These are phyloP conservation scores for Malus hybrid DNA, from an alignment of 331 rosid genomes.

Conservation along the genomic window DNA sequence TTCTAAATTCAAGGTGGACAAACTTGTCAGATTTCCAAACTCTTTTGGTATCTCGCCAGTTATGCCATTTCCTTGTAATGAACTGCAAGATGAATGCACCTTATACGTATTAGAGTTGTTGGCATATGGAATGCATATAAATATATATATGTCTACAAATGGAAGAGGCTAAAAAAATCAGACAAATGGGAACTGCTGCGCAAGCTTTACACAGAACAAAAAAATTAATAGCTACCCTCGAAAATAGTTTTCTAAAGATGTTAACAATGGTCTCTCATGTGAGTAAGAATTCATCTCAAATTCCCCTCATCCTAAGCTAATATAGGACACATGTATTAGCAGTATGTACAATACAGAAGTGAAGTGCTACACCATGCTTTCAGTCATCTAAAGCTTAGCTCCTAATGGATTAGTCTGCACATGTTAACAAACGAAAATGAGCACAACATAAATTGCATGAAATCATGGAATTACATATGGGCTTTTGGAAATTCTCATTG, in stretches of 20 bases:
- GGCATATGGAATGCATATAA: not conserved
- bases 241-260: not conserved
- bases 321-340: not conserved
- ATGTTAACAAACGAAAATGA: not conserved
- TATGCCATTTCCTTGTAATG: constrained; percentile 72
- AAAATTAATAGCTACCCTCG: not conserved
- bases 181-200: not conserved
- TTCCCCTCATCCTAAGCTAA: not conserved
- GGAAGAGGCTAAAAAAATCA: not conserved
- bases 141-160: not conserved
- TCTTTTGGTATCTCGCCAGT: constrained; percentile 65
- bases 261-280: not conserved
- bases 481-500: not conserved
- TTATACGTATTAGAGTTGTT: not conserved
- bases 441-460: not conserved
- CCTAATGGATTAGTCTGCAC: not conserved
- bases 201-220: not conserved
- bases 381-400: too few relatives aligned
- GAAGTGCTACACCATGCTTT: too few relatives aligned
- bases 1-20: constrained; percentile 66
- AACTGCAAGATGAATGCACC: constrained; percentile 40
- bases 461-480: not conserved
- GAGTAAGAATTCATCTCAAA: constrained; percentile 1
- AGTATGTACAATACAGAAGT: too few relatives aligned
- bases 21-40: constrained; percentile 56